phyloP scores from a whole-genome alignment of 2,329 filamentous ascomycete species.

The Colletotrichum gigasporum region DNA sequence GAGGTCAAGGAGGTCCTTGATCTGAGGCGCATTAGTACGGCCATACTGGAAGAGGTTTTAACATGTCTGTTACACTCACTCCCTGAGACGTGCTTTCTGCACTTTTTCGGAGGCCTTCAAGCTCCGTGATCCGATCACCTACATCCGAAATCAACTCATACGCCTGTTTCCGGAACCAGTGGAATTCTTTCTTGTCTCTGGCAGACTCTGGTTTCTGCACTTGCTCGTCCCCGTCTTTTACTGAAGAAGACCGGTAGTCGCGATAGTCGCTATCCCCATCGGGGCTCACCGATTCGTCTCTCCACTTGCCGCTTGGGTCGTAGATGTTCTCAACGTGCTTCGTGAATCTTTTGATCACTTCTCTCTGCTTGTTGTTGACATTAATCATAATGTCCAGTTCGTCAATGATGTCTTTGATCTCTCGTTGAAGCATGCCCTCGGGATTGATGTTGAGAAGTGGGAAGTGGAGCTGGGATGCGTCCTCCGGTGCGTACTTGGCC shows the following conservation, averaged over 20 bases:
- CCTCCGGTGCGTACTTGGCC: slow-evolving; percentile 28
- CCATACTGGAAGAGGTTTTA: slow-evolving; percentile 31
- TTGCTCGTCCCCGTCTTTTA: neutral
- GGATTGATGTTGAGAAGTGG: slow-evolving; percentile 51
- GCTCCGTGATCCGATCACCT: slow-evolving; percentile 41
- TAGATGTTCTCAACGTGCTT: slow-evolving; percentile 31
- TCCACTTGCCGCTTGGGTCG: neutral
- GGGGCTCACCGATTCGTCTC: neutral
- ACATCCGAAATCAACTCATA: slow-evolving; percentile 36
- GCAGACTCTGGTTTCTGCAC: neutral
- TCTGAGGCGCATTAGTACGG: neutral
- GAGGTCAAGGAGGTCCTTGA: slow-evolving; percentile 50
- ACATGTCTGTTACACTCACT: slow-evolving; percentile 35
- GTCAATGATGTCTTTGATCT: slow-evolving; percentile 57
- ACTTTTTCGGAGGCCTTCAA: slow-evolving; percentile 42
- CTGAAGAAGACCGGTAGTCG: too few relatives aligned
- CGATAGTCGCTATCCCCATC: neutral
- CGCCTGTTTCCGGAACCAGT: slow-evolving; percentile 39
- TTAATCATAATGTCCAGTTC: slow-evolving; percentile 57
- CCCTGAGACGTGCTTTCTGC: slow-evolving; percentile 44
- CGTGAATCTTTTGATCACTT: slow-evolving; percentile 41
- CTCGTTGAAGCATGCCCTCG: slow-evolving; percentile 51
- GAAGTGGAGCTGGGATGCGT: slow-evolving; percentile 38
- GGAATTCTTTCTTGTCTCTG: slow-evolving; percentile 31
- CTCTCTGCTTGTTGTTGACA: slow-evolving; percentile 46